Conservation (phyloP, 345 rosid genomes). For the Citrus reticulata region DNA sequence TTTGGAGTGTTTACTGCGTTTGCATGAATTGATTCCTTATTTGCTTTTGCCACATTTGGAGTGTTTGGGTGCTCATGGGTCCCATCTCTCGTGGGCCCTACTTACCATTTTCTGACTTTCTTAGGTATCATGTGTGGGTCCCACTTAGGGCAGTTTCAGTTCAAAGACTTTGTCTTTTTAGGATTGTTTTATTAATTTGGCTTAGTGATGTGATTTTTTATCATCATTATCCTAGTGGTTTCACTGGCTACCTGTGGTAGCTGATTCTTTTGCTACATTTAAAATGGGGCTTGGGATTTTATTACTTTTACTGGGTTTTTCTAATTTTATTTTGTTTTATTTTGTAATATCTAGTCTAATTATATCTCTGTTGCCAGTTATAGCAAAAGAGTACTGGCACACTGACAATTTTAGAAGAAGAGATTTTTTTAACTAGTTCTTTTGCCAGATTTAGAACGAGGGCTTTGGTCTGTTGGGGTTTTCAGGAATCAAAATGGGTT, state of each 20-base stretch:
- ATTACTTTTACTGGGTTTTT: not conserved
- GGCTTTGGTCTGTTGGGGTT: not conserved
- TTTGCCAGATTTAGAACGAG: not conserved
- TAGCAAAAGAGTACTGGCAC: not conserved
- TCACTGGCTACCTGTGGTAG: not conserved
- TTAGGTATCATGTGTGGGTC: not conserved
- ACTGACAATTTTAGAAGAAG: not conserved
- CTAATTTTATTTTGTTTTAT: not conserved
- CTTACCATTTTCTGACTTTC: not conserved
- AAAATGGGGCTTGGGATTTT: not conserved
- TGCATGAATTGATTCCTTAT: slow-evolving; percentile 36
- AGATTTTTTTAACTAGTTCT: not conserved
- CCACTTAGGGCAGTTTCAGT: not conserved
- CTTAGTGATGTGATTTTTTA: not conserved
- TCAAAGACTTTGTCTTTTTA: not conserved
- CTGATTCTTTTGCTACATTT: not conserved
- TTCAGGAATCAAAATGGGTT: not conserved
- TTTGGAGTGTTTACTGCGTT: slow-evolving; percentile 1
- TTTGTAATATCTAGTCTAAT: not conserved
- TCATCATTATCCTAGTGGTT: not conserved
- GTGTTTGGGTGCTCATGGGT: slow-evolving; percentile 21
- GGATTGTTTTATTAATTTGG: not conserved
- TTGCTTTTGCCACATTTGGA: slow-evolving; percentile 43
- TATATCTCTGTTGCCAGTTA: not conserved
- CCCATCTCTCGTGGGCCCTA: slow-evolving; percentile 18